Conservation (phyloP, 2,329 filamentous ascomycete genomes). For the Thielaviopsis musarum region DNA sequence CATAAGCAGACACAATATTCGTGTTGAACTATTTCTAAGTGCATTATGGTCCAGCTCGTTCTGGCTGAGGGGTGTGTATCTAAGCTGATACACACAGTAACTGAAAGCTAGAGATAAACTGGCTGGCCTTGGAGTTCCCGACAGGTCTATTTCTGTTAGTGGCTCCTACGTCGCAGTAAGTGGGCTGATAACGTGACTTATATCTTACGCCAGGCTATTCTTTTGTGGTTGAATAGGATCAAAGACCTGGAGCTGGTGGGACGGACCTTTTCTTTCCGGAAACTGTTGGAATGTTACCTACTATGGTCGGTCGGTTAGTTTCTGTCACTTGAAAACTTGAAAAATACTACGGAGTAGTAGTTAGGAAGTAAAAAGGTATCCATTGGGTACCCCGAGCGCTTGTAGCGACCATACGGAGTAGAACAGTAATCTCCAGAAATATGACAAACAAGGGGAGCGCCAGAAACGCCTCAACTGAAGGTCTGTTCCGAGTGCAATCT, state of each 20-base stretch:
- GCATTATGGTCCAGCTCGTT: not conserved
- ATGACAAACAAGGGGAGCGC: too few relatives aligned
- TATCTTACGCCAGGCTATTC: not conserved
- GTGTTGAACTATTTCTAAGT: not conserved
- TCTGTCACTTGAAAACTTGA: not conserved
- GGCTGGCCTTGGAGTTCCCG: not conserved
- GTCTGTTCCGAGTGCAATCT: not conserved
- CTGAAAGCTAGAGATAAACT: not conserved
- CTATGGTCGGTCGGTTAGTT: not conserved
- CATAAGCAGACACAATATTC: not conserved
- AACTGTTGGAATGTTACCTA: not conserved
- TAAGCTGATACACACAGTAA: not conserved
- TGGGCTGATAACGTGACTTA: not conserved
- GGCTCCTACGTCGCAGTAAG: not conserved
- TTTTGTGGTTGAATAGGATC: not conserved
- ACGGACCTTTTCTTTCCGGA: not conserved
- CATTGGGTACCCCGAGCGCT: too few relatives aligned
- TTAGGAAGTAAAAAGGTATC: too few relatives aligned
- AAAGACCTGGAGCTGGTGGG: not conserved
- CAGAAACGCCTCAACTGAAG: not conserved
- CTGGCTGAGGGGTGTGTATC: not conserved
- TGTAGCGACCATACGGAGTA: not conserved
- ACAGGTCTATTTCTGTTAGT: not conserved
- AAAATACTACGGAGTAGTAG: too few relatives aligned
- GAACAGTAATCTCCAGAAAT: not conserved